A percentile compares a stretch with the other conserved stretches of the same genome.
phyloP scores from a whole-genome alignment of 495 filamentous ascomycete genomes.

The Podospora pseudopauciseta region DNA sequence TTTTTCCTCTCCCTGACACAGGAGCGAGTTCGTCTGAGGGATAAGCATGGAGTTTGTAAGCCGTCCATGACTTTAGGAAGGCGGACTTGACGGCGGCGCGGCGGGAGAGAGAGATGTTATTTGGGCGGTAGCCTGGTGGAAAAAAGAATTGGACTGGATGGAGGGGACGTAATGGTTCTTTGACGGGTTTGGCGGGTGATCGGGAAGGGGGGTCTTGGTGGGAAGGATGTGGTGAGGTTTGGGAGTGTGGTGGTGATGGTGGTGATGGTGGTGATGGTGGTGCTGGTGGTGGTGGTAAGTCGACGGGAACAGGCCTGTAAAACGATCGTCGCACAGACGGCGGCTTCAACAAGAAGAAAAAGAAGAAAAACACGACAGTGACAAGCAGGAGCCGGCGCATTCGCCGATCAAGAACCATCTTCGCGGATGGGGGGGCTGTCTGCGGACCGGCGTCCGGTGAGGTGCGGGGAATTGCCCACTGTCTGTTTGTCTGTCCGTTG shows the following conservation, averaged over 20 bases:
- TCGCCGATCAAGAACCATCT: neutral
- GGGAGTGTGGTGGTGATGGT: neutral
- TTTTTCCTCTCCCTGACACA: slow-evolving; percentile 45
- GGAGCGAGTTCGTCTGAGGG: slow-evolving; percentile 70
- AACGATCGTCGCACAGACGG: neutral
- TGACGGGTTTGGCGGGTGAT: slow-evolving; percentile 26
- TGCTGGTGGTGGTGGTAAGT: neutral
- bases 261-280: neutral
- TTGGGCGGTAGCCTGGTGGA: slow-evolving; percentile 31
- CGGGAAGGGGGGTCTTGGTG: slow-evolving; percentile 32
- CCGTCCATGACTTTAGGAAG: slow-evolving; percentile 68
- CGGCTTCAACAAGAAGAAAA: neutral
- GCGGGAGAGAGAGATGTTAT: slow-evolving; percentile 20
- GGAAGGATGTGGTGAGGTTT: neutral
- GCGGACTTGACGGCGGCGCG: slow-evolving; percentile 53
- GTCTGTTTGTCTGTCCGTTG: too few species aligned
- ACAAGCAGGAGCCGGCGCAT: neutral
- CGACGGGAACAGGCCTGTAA: neutral
- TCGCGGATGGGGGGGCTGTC: neutral
- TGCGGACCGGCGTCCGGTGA: neutral
- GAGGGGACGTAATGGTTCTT: slow-evolving; percentile 32
- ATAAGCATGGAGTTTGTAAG: slow-evolving; percentile 73
- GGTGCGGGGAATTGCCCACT: too few species aligned
- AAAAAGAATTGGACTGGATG: slow-evolving; percentile 33
- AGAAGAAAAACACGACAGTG: neutral